Evolutionary conservation across 495 filamentous ascomycete genomes (phyloP).

Genomic region (Apodospora peruviana): DNA sequence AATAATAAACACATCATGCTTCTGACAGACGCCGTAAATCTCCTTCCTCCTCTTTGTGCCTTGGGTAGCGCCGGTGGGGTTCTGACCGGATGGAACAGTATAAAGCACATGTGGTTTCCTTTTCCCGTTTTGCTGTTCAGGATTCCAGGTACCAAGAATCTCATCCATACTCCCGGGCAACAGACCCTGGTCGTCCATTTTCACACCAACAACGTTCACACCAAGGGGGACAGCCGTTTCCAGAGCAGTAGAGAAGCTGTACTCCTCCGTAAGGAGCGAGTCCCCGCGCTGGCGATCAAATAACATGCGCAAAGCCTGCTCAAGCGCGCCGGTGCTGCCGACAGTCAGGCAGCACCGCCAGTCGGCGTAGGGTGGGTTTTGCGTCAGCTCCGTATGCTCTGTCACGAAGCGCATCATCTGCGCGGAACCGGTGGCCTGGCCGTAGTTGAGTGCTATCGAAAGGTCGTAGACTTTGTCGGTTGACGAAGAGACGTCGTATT

Average conservation of each 20-base stretch:
- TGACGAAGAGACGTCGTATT: conserved; percentile 67
- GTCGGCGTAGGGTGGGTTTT: conserved; percentile 72
- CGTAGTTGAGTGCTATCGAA: conserved; percentile 82
- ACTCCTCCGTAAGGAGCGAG: conserved; percentile 75
- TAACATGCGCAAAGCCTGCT: conserved; percentile 74
- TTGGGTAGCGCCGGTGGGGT: conserved; percentile 87
- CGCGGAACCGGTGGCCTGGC: conserved; percentile 75
- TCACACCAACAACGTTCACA: conserved; percentile 62
- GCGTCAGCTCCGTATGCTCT: conserved; percentile 84
- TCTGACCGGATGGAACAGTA: conserved; percentile 83
- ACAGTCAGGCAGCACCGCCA: conserved; percentile 73
- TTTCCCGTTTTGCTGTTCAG: conserved; percentile 43
- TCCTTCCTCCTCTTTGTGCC: conserved; percentile 55
- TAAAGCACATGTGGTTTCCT: conserved; percentile 74
- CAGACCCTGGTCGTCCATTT: conserved; percentile 75
- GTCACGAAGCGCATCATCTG: conserved; percentile 85
- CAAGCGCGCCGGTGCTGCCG: conserved; percentile 73
- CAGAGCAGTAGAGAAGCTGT: conserved; percentile 75
- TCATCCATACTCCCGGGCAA: conserved; percentile 60
- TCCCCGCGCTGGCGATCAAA: conserved; percentile 61
- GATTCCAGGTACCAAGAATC: conserved; percentile 63
- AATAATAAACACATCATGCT: conserved; percentile 81
- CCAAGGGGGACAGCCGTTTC: conserved; percentile 79
- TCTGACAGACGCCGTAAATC: conserved; percentile 70
- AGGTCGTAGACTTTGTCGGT: conserved; percentile 53